Evolutionary conservation across 345 rosid species (phyloP).

Genomic region (Cardamine occulta): DNA sequence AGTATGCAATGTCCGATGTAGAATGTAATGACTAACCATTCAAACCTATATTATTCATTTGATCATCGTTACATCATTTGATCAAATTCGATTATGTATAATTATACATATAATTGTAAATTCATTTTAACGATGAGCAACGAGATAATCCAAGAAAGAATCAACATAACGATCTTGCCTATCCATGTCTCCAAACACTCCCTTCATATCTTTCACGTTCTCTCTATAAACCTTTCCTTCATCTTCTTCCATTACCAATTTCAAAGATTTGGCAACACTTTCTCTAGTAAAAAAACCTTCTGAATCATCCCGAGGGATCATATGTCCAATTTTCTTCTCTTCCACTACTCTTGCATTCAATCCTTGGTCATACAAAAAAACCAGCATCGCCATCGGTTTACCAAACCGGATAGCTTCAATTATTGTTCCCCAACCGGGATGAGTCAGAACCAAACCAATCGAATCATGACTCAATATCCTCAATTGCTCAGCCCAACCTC

Average conservation of each 20-base stretch:
- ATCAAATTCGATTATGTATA: neutral
- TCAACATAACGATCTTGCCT: constrained; percentile 34
- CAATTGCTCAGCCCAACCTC: constrained; percentile 54
- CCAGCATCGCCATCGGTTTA: constrained; percentile 37
- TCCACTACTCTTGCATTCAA: constrained; percentile 41
- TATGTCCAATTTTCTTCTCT: constrained; percentile 35
- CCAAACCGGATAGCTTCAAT: constrained; percentile 43
- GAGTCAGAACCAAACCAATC: constrained; percentile 48
- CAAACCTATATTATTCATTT: too few relatives aligned
- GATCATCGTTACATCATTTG: neutral
- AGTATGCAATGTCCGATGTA: too few relatives aligned
- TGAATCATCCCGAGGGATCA: constrained; percentile 39
- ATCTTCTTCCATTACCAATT: constrained; percentile 45
- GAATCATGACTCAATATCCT: constrained; percentile 47
- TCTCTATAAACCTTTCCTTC: constrained; percentile 47
- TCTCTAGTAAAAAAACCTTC: constrained; percentile 44
- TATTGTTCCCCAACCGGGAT: constrained; percentile 43
- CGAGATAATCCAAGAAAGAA: constrained; percentile 17
- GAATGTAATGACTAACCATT: too few relatives aligned
- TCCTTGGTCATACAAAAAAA: constrained; percentile 44
- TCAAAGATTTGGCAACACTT: constrained; percentile 42
- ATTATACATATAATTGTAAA: too few relatives aligned
- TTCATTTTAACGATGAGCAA: constrained; percentile 11
- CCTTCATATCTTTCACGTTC: constrained; percentile 46
- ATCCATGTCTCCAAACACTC: constrained; percentile 32